Evolutionary conservation across 208 protist species (phyloP).

Genomic region (Trypanosoma theileri): DNA sequence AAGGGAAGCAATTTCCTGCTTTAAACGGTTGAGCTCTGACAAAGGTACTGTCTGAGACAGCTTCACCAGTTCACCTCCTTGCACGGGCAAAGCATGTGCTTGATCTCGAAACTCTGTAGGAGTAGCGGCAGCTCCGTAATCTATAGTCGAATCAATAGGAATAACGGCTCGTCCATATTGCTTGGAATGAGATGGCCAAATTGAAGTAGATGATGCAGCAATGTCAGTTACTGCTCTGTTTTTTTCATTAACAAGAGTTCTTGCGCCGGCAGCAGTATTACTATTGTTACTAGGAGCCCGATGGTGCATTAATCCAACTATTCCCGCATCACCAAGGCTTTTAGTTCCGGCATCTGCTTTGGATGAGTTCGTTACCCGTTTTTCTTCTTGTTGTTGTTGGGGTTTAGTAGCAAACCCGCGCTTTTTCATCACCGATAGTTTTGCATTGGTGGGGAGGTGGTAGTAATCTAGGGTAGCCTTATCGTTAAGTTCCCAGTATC

Average conservation of each 20-base stretch:
- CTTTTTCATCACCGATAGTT: constrained; percentile 44
- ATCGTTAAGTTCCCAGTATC: constrained; percentile 88
- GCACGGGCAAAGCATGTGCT: neutral
- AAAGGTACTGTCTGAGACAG: neutral
- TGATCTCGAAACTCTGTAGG: neutral
- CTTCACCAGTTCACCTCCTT: neutral
- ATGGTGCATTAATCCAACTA: neutral
- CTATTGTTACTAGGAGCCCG: neutral
- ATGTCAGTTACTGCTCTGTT: neutral
- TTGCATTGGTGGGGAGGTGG: constrained; percentile 75
- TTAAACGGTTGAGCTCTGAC: constrained; percentile 9
- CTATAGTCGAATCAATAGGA: neutral
- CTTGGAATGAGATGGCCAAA: neutral
- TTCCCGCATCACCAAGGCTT: neutral
- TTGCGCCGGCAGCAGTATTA: neutral
- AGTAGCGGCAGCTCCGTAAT: neutral
- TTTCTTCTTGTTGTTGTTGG: constrained; percentile 9
- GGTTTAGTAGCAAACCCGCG: constrained; percentile 15
- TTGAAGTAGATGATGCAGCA: neutral
- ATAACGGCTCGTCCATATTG: constrained; percentile 20
- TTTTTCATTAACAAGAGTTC: neutral
- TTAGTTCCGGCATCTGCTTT: neutral
- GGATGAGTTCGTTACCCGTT: neutral
- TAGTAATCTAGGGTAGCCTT: constrained; percentile 81
- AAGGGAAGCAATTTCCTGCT: constrained; percentile 9